A percentile compares a stretch with the other conserved stretches of the same genome.
phyloP scores from a whole-genome alignment of 1,284 basidiomycete genomes.

The Rhodotorula sp. region DNA sequence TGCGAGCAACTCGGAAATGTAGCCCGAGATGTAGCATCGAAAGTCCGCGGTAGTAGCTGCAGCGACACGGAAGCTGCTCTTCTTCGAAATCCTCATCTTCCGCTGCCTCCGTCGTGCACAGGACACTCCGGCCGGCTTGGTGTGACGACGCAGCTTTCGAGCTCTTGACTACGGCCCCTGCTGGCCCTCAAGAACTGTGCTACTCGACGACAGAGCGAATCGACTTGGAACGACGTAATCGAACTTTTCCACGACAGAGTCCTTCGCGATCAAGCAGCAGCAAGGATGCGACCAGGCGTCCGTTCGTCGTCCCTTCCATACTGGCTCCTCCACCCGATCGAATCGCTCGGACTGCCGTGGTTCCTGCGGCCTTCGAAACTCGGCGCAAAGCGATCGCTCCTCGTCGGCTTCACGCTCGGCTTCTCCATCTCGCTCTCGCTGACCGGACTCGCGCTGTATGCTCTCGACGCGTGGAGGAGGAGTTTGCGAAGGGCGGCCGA shows the following conservation, averaged over 20 bases:
- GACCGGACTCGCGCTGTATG: conserved; percentile 32
- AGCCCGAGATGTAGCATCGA: too few relatives aligned
- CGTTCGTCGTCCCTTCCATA: background rate
- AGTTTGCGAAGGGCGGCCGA: conserved; percentile 7
- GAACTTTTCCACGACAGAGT: background rate
- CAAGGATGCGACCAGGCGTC: background rate
- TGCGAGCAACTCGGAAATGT: too few relatives aligned
- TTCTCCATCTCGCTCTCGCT: conserved; percentile 33
- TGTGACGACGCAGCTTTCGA: too few relatives aligned
- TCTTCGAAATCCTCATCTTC: too few relatives aligned
- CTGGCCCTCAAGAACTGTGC: too few relatives aligned
- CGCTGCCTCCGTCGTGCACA: too few relatives aligned
- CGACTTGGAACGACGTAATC: background rate
- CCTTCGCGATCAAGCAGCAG: background rate
- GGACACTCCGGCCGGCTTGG: too few relatives aligned
- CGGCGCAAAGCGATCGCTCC: conserved; percentile 18
- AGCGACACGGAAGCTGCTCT: too few relatives aligned
- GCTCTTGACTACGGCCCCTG: too few relatives aligned
- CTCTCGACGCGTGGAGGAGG: conserved; percentile 27
- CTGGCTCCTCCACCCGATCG: conserved; percentile 3
- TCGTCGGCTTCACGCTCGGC: conserved; percentile 35
- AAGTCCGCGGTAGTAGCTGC: too few relatives aligned
- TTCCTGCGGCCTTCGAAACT: conserved; percentile 31
- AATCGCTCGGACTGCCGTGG: conserved; percentile 14
- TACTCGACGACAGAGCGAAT: too few relatives aligned